These are phyloP conservation scores for Taphrina flavorubra DNA, from an alignment of 1,139 yeast genomes.

Conservation along the genomic window DNA sequence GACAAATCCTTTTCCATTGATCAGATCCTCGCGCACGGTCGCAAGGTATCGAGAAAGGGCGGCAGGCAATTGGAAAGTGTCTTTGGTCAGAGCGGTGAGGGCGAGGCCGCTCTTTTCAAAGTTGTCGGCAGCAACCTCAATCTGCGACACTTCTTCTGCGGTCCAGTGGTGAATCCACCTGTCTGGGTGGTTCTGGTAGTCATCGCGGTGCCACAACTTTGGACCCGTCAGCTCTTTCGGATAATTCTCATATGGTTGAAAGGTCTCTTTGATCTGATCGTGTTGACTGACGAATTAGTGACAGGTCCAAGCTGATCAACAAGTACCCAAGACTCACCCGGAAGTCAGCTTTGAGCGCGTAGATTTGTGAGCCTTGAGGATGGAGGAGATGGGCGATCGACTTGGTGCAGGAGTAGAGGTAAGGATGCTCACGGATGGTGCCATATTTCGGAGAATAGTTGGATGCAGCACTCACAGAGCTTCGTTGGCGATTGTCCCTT, in stretches of 20 bases:
- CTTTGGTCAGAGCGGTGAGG: slow-evolving; percentile 13
- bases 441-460: background rate
- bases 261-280: slow-evolving; percentile 12
- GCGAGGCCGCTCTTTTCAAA: slow-evolving; percentile 28
- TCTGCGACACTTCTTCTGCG: slow-evolving; percentile 16
- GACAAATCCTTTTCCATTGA: slow-evolving; percentile 31
- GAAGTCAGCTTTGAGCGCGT: slow-evolving; percentile 11
- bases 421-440: slow-evolving; percentile 24
- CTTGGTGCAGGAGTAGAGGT: slow-evolving; percentile 2
- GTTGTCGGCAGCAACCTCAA: slow-evolving; percentile 25
- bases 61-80: slow-evolving; percentile 21
- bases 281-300: slow-evolving; percentile 12
- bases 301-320: background rate
- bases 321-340: slow-evolving; percentile 12
- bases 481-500: too few species aligned
- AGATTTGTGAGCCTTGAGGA: slow-evolving; percentile 13
- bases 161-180: slow-evolving; percentile 31
- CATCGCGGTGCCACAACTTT: slow-evolving; percentile 22
- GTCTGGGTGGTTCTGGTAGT: slow-evolving; percentile 26
- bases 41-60: slow-evolving; percentile 1
- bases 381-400: slow-evolving; percentile 19
- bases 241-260: slow-evolving; percentile 27
- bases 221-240: slow-evolving; percentile 26
- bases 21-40: slow-evolving; percentile 19
- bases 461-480: too few species aligned